phyloP scores from a whole-genome alignment of 2,329 filamentous ascomycete species.

The Aspergillus melleus region DNA sequence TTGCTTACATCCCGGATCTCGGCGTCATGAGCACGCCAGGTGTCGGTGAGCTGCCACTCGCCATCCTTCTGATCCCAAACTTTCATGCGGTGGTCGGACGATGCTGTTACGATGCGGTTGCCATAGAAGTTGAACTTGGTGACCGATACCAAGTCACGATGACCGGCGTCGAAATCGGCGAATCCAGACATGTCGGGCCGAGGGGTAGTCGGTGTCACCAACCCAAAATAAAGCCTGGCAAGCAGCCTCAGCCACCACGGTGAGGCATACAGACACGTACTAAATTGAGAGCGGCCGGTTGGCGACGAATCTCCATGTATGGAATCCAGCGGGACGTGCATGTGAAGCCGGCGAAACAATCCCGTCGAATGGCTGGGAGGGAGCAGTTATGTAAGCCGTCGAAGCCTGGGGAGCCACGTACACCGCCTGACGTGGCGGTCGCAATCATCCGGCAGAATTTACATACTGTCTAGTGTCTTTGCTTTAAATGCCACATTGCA shows the following conservation, averaged over 20 bases:
- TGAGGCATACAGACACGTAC: slow-evolving; percentile 10
- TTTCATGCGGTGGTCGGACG: slow-evolving; percentile 88
- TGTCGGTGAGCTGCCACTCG: slow-evolving; percentile 78
- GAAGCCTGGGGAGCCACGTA: background rate
- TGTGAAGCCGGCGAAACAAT: slow-evolving; percentile 10
- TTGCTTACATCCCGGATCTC: slow-evolving; percentile 78
- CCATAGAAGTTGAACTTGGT: slow-evolving; percentile 91
- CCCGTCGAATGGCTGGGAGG: background rate
- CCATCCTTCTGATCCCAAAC: slow-evolving; percentile 80
- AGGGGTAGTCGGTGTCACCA: slow-evolving; percentile 16
- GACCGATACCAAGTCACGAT: slow-evolving; percentile 71
- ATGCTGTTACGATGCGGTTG: slow-evolving; percentile 85
- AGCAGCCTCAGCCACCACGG: slow-evolving; percentile 10
- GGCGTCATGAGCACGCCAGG: slow-evolving; percentile 85
- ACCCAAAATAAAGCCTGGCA: slow-evolving; percentile 3
- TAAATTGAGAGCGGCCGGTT: background rate
- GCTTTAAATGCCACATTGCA: slow-evolving; percentile 35
- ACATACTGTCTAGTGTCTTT: slow-evolving; percentile 15
- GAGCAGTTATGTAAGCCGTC: slow-evolving; percentile 1
- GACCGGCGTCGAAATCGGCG: slow-evolving; percentile 47
- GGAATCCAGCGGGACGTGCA: slow-evolving; percentile 10
- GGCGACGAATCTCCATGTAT: slow-evolving; percentile 8
- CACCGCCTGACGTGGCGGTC: slow-evolving; percentile 30
- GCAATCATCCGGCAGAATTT: slow-evolving; percentile 19
- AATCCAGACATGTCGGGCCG: slow-evolving; percentile 38